Base-by-base conservation (phyloP, 1,284 basidiomycete genomes). In the Fistulinella staudtii region DNA sequence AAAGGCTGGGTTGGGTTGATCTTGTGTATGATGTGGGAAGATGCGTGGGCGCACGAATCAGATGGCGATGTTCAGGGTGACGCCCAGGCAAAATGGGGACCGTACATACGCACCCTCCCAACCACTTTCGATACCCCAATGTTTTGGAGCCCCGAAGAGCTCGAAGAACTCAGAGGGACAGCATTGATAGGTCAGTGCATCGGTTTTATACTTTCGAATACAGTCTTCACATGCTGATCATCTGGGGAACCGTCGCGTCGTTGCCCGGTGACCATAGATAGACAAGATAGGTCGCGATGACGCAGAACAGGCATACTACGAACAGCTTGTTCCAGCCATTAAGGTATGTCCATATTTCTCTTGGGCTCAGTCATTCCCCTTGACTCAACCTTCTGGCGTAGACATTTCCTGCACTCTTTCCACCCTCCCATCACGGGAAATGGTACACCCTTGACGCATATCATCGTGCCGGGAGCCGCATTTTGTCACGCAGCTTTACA, bases 21-120 rank as follows among this genome's bases (percentile, higher is more conserved):
- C 47, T 71, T 97, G 18, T 89, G 85, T 52, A 88, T 98, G 84
- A 92, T 98, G 88, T 97, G 89, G 85, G 95, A 97, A 65, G 79
- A 80, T 40, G 75, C 81, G 9, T 63, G 60, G 54, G 41, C 51
- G 13, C 38, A 63, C n/a, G 56, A 62, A 43, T 36, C 10, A 4
- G 40, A 49, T 33, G 6, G 70, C 22, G 44, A 25, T 0, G 3
- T 70, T 68, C 46, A 80, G 78, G 0, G 70, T 68, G 43, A 79
- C 79, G 0, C 57, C 24, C 41, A 24, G 8, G 25, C 39, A 8
- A 56, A 70, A 18, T 89, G 59, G 61, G 56, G 51, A 5, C 51
- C 59, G 2, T 61, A 61, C 24, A 49, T 61, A 45, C 50, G 42
- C 83, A 34, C 69, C 27, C 74, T 97, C 56, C 94, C 95, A 0